Base-by-base conservation (phyloP, 805 yeast species). In the Nakazawaea ernobii region DNA sequence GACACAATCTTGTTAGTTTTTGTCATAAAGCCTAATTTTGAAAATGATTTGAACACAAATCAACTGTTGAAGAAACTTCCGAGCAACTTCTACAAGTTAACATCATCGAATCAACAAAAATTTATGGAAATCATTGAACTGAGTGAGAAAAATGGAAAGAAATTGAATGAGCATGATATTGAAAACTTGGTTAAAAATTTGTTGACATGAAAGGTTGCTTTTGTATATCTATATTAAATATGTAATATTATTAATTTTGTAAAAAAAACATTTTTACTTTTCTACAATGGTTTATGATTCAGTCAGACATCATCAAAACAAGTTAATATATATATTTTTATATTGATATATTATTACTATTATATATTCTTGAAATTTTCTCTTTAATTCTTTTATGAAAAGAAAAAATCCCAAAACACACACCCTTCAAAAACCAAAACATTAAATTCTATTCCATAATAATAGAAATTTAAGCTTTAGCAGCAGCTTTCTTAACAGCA, bases 401-500 rank as follows among this genome's bases (percentile, higher is more conserved):
- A 29, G 8, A 8, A 29, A 15, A 14, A 14, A 39, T 29, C 42
- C 42, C 4, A 39, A 29, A 24, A 24, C 13, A 26, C 28, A 17
- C 39, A 29, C 28, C 42, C 42, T 39, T 39, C 24, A 20, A 20
- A 20, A 20, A 20, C 24, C 27, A 38, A 38, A 20, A 38, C 41
- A n/a, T 38, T 29, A 38, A 27, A 15, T 38, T 28, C 17, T 38
- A 20, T 20, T 20, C 8, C 15, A 38, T 38, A 26, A 17, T 10
- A 27, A 38, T 3, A 27, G 24, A 27, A 33, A 66, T 64, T 78
- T 84, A 85, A 75, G 95, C 96, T 86, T 91, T 90, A 69, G 96
- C 96, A 68, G 86, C 83, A 74, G 95, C 95, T 82, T 89, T 91
- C 80, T 86, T 88, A 68, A 89, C 92, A 75, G 90, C 87, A 72